Conservation (phyloP, 345 rosid species). For the Eucalyptus tenuipes region DNA sequence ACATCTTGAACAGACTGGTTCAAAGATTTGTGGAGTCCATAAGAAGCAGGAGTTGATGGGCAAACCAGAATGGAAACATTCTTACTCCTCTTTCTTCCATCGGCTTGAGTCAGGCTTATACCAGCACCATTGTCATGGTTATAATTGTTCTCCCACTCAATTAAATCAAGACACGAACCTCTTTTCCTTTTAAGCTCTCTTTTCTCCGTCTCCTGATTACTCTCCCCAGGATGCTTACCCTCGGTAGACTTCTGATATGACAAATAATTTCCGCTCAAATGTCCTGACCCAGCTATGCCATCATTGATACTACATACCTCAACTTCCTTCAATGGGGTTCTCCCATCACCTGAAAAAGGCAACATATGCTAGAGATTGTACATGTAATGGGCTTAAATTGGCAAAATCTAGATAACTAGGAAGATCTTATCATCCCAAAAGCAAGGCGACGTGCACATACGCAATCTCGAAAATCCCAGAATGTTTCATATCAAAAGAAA, state of each 20-base stretch:
- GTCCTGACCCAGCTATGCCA: neutral
- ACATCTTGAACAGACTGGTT: neutral
- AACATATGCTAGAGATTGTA: neutral
- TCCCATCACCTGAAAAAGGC: neutral
- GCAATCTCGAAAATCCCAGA: neutral
- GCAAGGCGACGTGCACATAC: neutral
- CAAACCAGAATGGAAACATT: neutral
- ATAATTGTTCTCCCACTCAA: neutral
- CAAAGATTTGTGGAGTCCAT: neutral
- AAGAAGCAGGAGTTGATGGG: neutral
- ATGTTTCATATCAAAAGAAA: neutral
- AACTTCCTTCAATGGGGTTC: neutral
- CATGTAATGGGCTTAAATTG: neutral
- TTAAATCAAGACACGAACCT: neutral
- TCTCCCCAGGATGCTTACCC: neutral
- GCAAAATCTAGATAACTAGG: neutral
- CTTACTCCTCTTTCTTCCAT: neutral
- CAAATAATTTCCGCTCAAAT: neutral
- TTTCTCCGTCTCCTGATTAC: neutral
- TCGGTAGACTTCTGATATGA: neutral
- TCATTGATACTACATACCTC: neutral
- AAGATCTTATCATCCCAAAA: neutral
- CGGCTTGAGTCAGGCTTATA: neutral
- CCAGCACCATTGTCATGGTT: neutral
- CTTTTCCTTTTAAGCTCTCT: neutral